Conservation (phyloP, 805 yeast genomes). For the Nakazawaea wickerhamii region DNA sequence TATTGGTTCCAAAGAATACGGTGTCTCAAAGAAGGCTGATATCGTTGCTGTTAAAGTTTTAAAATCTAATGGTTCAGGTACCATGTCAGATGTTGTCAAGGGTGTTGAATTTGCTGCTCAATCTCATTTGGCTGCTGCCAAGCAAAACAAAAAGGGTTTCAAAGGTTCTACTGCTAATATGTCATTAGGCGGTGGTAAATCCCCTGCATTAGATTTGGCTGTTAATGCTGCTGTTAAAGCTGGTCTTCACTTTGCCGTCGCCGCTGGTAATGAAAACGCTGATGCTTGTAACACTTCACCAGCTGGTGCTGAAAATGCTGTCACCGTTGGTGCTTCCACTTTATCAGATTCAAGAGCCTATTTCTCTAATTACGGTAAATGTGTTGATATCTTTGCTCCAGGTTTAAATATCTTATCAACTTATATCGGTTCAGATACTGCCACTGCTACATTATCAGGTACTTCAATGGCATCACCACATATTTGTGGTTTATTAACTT, state of each 20-base stretch:
- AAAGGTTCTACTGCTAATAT: slow-evolving; percentile 87
- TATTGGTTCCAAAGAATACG: slow-evolving; percentile 72
- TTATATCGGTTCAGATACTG: slow-evolving; percentile 68
- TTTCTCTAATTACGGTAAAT: slow-evolving; percentile 91
- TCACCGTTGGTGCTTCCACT: slow-evolving; percentile 95
- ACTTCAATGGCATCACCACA: slow-evolving; percentile 99
- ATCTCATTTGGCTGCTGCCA: slow-evolving; percentile 50
- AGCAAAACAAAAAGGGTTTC: slow-evolving; percentile 54
- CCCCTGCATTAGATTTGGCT: slow-evolving; percentile 81
- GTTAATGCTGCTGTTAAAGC: slow-evolving; percentile 85
- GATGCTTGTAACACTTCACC: slow-evolving; percentile 94
- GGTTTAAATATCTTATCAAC: slow-evolving; percentile 87
- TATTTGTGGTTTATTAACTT: slow-evolving; percentile 85
- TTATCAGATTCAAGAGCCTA: slow-evolving; percentile 86
- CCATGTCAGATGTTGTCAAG: slow-evolving; percentile 77
- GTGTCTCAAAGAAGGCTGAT: slow-evolving; percentile 78
- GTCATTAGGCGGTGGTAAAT: slow-evolving; percentile 92
- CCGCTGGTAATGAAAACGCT: slow-evolving; percentile 92
- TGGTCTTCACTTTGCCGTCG: slow-evolving; percentile 90
- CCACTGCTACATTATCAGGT: slow-evolving; percentile 84
- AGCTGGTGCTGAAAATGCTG: slow-evolving; percentile 76
- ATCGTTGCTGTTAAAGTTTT: slow-evolving; percentile 81
- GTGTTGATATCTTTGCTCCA: slow-evolving; percentile 96
- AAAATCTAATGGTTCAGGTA: slow-evolving; percentile 76
- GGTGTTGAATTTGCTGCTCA: slow-evolving; percentile 84